Evolutionary conservation across 805 yeast genomes (phyloP).

Genomic region (Yarrowia osloensis): DNA sequence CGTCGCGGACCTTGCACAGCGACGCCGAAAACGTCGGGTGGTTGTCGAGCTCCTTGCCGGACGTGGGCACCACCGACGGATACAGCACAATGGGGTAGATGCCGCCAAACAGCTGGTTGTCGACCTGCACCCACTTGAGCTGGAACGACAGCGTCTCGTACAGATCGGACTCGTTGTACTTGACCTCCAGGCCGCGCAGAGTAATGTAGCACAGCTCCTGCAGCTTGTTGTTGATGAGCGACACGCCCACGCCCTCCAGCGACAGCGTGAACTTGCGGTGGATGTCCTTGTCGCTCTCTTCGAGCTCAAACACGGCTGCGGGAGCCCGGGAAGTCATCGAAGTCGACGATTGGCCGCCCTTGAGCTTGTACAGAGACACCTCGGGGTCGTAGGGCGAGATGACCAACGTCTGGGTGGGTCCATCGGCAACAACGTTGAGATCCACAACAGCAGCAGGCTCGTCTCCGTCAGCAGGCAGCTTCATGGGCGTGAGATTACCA

Average conservation of each 20-base stretch:
- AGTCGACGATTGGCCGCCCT: constrained; percentile 35
- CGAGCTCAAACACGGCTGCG: constrained; percentile 36
- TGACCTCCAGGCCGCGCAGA: constrained; percentile 74
- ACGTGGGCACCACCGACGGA: constrained; percentile 87
- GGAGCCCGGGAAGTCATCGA: constrained; percentile 31
- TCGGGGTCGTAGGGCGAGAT: constrained; percentile 81
- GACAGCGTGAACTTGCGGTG: constrained; percentile 57
- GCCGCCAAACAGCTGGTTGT: constrained; percentile 87
- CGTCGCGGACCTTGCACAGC: constrained; percentile 80
- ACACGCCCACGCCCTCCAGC: constrained; percentile 80
- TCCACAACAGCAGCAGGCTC: constrained; percentile 63
- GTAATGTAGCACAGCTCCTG: constrained; percentile 86
- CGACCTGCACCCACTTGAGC: constrained; percentile 92
- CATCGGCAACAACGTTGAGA: constrained; percentile 92
- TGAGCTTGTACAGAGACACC: constrained; percentile 68
- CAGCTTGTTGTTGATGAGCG: constrained; percentile 67
- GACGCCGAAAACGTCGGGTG: constrained; percentile 93
- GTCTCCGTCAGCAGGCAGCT: constrained; percentile 54
- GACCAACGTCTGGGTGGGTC: constrained; percentile 86
- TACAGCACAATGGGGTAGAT: constrained; percentile 83
- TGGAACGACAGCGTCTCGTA: constrained; percentile 79
- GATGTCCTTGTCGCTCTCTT: constrained; percentile 56
- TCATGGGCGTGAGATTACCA: constrained; percentile 86
- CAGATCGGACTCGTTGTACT: constrained; percentile 79
- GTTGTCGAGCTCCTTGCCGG: constrained; percentile 74